Evolutionary conservation across 2,329 filamentous ascomycete species (phyloP).

Genomic region (Grosmannia serpens): DNA sequence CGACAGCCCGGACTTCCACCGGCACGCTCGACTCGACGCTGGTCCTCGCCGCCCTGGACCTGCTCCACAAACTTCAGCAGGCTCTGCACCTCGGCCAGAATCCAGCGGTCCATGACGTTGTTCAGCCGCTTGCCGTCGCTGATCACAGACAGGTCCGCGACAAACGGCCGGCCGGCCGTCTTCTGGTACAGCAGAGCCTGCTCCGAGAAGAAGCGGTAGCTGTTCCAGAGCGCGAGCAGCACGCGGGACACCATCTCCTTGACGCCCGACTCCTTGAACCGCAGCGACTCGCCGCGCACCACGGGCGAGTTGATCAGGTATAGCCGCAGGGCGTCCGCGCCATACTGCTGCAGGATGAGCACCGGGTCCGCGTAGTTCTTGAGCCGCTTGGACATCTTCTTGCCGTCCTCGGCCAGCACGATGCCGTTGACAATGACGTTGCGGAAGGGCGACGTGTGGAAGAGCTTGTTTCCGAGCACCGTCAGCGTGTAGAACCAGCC

Average conservation of each 20-base stretch:
- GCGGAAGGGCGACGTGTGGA: slow-evolving; percentile 59
- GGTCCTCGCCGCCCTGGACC: no score
- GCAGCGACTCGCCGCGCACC: slow-evolving; percentile 77
- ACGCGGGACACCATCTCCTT: slow-evolving; percentile 94
- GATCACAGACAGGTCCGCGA: slow-evolving; percentile 57
- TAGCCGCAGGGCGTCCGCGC: slow-evolving; percentile 83
- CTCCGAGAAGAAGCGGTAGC: slow-evolving; percentile 90
- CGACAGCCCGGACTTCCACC: no score
- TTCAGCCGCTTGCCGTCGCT: slow-evolving; percentile 22
- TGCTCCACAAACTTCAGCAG: slow-evolving; percentile 83
- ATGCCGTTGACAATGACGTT: slow-evolving; percentile 50
- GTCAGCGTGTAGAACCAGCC: slow-evolving; percentile 95
- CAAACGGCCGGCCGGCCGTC: slow-evolving; percentile 62
- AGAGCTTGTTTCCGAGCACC: slow-evolving; percentile 70
- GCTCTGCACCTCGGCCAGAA: slow-evolving; percentile 83
- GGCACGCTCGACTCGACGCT: no score
- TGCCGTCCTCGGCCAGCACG: slow-evolving; percentile 54
- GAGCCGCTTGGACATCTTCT: slow-evolving; percentile 96
- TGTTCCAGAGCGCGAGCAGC: slow-evolving; percentile 86
- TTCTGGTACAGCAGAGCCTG: slow-evolving; percentile 83
- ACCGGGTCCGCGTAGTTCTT: slow-evolving; percentile 92
- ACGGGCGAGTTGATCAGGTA: slow-evolving; percentile 96
- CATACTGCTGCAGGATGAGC: slow-evolving; percentile 75
- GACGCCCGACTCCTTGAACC: slow-evolving; percentile 85
- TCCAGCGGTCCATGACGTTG: slow-evolving; percentile 96